Evolutionary conservation across 2,329 filamentous ascomycete genomes (phyloP).

Genomic region (Corinectria fuckeliana): DNA sequence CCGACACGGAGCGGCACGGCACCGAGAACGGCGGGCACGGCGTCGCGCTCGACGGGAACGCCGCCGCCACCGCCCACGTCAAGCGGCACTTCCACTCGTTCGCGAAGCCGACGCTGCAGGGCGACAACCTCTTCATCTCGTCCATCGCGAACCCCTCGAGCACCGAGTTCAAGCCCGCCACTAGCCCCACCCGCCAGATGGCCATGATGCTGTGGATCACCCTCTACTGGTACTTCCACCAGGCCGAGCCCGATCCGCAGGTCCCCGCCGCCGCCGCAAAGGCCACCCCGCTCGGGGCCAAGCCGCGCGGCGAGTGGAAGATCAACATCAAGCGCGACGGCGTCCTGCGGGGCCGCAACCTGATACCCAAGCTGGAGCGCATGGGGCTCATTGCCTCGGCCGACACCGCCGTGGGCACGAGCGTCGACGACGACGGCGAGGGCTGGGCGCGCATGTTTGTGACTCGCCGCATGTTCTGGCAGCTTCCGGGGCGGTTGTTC

Average conservation of each 20-base stretch:
- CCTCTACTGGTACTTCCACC: constrained; percentile 97
- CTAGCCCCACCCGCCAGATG: constrained; percentile 84
- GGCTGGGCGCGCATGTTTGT: constrained; percentile 85
- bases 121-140: constrained; percentile 89
- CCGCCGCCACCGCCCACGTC: background rate
- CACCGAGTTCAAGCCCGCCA: constrained; percentile 78
- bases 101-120: constrained; percentile 73
- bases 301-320: constrained; percentile 84
- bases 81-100: constrained; percentile 53
- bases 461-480: constrained; percentile 85
- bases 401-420: constrained; percentile 75
- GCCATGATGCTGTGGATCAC: constrained; percentile 97
- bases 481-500: constrained; percentile 84
- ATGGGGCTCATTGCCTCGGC: constrained; percentile 85
- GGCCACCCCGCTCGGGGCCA: constrained; percentile 70
- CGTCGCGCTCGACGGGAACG: constrained; percentile 20
- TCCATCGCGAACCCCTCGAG: constrained; percentile 85
- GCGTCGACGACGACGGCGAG: constrained; percentile 65
- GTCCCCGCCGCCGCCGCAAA: constrained; percentile 68
- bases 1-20: constrained; percentile 17
- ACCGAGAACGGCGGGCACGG: constrained; percentile 29
- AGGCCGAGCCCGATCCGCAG: constrained; percentile 72
- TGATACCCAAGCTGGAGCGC: constrained; percentile 88
- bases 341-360: constrained; percentile 81
- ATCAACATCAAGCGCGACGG: constrained; percentile 86